Conservation (phyloP, 768 basidiomycete species). For the Podaxis sp. region DNA sequence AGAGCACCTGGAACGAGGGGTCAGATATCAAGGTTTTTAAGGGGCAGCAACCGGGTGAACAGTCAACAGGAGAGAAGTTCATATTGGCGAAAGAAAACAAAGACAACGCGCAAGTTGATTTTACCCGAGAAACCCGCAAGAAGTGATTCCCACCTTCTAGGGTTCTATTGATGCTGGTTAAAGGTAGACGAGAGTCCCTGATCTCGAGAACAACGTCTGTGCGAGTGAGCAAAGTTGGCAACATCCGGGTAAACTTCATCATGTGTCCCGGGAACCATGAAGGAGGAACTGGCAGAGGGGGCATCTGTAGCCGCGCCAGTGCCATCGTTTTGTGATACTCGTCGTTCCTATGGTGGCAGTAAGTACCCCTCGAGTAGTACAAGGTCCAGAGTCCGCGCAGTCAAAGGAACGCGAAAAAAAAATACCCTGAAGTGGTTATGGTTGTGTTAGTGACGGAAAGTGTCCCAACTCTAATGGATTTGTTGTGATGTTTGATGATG, state of each 20-base stretch:
- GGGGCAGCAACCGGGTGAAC: constrained; percentile 4
- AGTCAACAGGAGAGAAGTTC: neutral
- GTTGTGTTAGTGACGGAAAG: neutral
- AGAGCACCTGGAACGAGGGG: constrained; percentile 47
- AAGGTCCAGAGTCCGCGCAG: neutral
- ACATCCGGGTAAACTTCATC: constrained; percentile 78
- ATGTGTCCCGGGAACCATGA: constrained; percentile 99
- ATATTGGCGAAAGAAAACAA: neutral
- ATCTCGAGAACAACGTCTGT: constrained; percentile 94
- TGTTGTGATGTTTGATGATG: constrained; percentile 13
- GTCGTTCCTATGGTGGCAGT: neutral
- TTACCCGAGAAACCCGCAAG: constrained; percentile 26
- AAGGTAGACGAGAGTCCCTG: constrained; percentile 87
- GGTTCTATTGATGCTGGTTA: constrained; percentile 90
- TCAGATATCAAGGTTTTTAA: constrained; percentile 19
- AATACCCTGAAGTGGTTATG: neutral
- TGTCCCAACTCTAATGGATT: neutral
- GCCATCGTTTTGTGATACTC: constrained; percentile 25
- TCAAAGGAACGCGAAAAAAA: neutral
- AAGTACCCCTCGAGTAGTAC: neutral
- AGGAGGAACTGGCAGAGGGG: constrained; percentile 62
- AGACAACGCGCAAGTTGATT: constrained; percentile 11
- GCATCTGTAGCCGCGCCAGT: constrained; percentile 37
- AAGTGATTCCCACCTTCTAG: constrained; percentile 65
- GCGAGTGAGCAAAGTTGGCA: constrained; percentile 74